Base-by-base conservation (phyloP, 805 yeast species). In the Yarrowia bubula region DNA sequence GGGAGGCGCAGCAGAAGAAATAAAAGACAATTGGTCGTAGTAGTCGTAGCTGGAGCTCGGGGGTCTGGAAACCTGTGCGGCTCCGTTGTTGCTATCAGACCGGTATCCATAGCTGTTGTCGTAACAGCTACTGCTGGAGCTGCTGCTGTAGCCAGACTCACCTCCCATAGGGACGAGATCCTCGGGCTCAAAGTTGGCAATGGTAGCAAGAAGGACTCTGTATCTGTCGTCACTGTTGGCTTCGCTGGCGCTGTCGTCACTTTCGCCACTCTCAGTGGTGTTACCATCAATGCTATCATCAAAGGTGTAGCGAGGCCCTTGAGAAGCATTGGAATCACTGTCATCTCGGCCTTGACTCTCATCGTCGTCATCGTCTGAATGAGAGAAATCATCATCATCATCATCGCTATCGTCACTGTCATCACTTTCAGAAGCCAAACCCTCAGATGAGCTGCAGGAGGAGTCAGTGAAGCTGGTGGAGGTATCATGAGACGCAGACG, bases 41-140 rank as follows among this genome's bases (percentile, higher is more conserved):
- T 35, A 53, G 28, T 53, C 61, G 14, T 13, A 50, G 35, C 57
- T 37, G 14, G 57, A 50, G 33, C 57, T 50, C 1, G 41, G 57
- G 3, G 43, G 43, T 22, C 42, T 8, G 2, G 28, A 18, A 9
- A 13, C 18, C 7, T 1, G 5, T 10, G 8, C 43, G 22, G 5
- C 28, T 8, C 6, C 35, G 18, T 14, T 18, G 18, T 14, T 28
- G n/a, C 3, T 18, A 13, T 18, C 57, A 4, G 43, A 37, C 14
- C 22, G 32, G n/a, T 50, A 37, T 4, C 35, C 43, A 14, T 50
- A 37, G 57, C 57, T 22, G 42, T 50, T 37, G n/a, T 50, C 43
- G 33, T 15, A 13, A 8, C 33, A 14, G 32, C 43, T 37, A n/a
- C 43, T 50, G 3, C 18, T 43, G 2, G 57, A 50, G 43, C 43